Conservation (phyloP, 371 early-diverging fungal species). For the Mortierella sp. region DNA sequence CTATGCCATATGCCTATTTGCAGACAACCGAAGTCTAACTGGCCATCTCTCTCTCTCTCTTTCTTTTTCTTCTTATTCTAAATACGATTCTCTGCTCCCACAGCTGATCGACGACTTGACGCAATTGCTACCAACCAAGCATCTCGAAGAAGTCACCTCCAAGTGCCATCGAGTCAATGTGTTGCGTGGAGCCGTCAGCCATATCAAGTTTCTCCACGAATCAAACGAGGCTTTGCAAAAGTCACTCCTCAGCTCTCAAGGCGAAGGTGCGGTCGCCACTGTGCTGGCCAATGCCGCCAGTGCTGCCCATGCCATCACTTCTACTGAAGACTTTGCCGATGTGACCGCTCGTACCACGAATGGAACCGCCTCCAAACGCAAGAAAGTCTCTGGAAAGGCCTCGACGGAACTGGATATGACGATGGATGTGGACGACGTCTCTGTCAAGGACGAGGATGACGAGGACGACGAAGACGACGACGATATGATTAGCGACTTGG, state of each 20-base stretch:
- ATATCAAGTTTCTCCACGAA: conserved; percentile 43
- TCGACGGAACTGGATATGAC: conserved; percentile 11
- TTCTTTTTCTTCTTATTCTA: not conserved
- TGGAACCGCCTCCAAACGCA: too few relatives aligned
- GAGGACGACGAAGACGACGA: conserved; percentile 8
- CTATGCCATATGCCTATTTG: too few relatives aligned
- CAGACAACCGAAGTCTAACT: not conserved
- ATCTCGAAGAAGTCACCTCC: conserved; percentile 49
- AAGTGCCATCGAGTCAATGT: conserved; percentile 54
- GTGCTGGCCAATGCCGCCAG: not conserved
- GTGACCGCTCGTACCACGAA: too few relatives aligned
- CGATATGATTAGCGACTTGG: too few relatives aligned
- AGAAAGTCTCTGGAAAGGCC: too few relatives aligned
- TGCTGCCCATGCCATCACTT: not conserved
- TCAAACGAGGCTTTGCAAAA: conserved; percentile 1
- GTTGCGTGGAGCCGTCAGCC: conserved; percentile 51
- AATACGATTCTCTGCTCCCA: not conserved
- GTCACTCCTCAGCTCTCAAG: conserved; percentile 8
- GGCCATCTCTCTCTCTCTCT: not conserved
- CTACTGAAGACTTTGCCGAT: not conserved
- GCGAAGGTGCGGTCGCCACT: conserved; percentile 6
- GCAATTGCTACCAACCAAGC: conserved; percentile 8
- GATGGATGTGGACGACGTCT: conserved; percentile 20
- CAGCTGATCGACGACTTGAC: conserved; percentile 4
- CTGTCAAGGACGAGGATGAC: conserved; percentile 17